Conservation (phyloP, 1,139 yeast species). For the Pichia sp. region DNA sequence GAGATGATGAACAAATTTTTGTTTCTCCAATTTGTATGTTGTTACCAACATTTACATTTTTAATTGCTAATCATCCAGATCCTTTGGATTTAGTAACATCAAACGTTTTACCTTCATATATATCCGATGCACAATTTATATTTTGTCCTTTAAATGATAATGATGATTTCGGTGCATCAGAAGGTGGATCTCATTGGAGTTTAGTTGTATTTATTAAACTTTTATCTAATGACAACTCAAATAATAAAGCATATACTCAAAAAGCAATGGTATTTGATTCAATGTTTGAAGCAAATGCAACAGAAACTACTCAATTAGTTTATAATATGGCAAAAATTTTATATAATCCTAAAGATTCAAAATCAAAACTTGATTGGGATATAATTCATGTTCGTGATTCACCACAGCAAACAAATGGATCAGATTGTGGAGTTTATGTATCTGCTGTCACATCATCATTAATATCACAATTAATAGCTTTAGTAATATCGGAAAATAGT, state of each 20-base stretch:
- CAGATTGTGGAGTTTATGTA: slow-evolving; percentile 73
- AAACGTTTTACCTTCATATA: slow-evolving; percentile 37
- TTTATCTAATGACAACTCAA: slow-evolving; percentile 19
- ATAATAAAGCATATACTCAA: slow-evolving; percentile 9
- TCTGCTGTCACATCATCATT: slow-evolving; percentile 43
- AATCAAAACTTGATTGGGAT: slow-evolving; percentile 10
- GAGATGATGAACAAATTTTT: slow-evolving; percentile 6
- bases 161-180: slow-evolving; percentile 40
- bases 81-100: slow-evolving; percentile 28
- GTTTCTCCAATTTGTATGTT: slow-evolving; percentile 23
- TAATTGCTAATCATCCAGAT: slow-evolving; percentile 27
- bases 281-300: slow-evolving; percentile 36
- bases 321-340: slow-evolving; percentile 31
- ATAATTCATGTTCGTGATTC: slow-evolving; percentile 29
- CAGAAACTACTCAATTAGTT: slow-evolving; percentile 33
- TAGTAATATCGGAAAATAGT: slow-evolving; percentile 17
- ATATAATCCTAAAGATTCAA: slow-evolving; percentile 18
- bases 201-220: slow-evolving; percentile 38
- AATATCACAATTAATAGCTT: slow-evolving; percentile 34
- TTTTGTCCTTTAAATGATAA: slow-evolving; percentile 51
- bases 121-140: slow-evolving; percentile 37
- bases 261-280: slow-evolving; percentile 43
- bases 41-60: slow-evolving; percentile 30
- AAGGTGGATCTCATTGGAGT: slow-evolving; percentile 57
- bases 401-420: slow-evolving; percentile 72